phyloP scores from a whole-genome alignment of 2,329 filamentous ascomycete genomes.

The Paecilomyces fulvus region DNA sequence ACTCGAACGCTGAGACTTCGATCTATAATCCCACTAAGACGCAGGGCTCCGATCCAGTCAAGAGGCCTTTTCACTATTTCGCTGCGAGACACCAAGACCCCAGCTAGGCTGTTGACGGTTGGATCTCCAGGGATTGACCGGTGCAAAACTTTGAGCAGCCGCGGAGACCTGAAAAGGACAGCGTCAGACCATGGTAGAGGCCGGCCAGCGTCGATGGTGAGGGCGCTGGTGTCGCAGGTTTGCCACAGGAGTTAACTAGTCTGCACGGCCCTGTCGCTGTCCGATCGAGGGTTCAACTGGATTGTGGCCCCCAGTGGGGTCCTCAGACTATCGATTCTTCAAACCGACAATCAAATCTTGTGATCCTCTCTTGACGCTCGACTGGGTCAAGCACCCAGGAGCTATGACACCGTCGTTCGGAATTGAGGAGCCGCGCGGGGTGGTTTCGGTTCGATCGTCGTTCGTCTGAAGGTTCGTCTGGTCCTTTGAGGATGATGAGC shows the following conservation, averaged over 20 bases:
- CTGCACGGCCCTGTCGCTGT: background rate
- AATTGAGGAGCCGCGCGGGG: constrained; percentile 1
- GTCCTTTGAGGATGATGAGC: background rate
- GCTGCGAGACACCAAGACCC: background rate
- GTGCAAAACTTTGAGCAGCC: background rate
- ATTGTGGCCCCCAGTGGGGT: background rate
- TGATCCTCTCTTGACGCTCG: background rate
- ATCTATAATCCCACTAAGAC: background rate
- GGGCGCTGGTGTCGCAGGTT: constrained; percentile 3
- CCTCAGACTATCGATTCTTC: constrained; percentile 1
- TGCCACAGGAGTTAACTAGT: constrained; percentile 1
- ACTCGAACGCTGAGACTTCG: background rate
- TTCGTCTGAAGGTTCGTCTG: background rate
- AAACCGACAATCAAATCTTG: background rate
- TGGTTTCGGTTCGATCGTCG: background rate
- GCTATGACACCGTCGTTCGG: background rate
- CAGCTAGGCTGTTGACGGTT: background rate
- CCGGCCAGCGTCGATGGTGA: constrained; percentile 1
- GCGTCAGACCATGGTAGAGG: background rate
- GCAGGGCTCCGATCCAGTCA: background rate
- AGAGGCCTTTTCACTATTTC: background rate
- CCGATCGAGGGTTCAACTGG: background rate
- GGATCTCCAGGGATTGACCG: background rate
- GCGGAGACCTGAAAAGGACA: background rate
- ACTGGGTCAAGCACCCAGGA: background rate